A percentile compares a stretch with the other conserved stretches of the same genome.
Evolutionary conservation across 2,329 filamentous ascomycete genomes (phyloP).

Genomic region (Penicillium vulpinum): DNA sequence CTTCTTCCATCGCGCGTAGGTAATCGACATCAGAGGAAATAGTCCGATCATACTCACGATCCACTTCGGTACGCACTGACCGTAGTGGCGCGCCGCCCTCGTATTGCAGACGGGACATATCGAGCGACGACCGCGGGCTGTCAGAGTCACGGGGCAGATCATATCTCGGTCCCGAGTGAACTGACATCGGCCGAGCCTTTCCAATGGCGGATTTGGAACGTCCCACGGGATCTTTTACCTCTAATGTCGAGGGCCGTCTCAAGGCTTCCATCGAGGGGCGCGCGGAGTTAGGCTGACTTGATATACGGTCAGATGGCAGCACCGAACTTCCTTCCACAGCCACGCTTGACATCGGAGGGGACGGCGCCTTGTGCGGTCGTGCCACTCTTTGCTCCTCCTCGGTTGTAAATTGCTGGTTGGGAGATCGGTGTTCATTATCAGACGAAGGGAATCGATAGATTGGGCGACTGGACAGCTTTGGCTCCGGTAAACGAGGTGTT

Average conservation of each 20-base stretch:
- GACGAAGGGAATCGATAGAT: constrained; percentile 57
- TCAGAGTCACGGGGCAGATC: constrained; percentile 82
- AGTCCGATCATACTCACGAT: constrained; percentile 42
- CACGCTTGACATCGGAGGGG: constrained; percentile 36
- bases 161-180: constrained; percentile 77
- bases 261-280: constrained; percentile 71
- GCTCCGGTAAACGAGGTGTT: constrained; percentile 39
- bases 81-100: constrained; percentile 38
- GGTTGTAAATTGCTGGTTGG: constrained; percentile 49
- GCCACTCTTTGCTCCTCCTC: constrained; percentile 26
- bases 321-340: constrained; percentile 53
- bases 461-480: constrained; percentile 38
- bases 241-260: constrained; percentile 60
- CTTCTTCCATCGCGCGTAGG: constrained; percentile 70
- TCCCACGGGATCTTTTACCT: constrained; percentile 59
- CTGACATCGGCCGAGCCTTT: constrained; percentile 74
- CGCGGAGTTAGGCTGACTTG: constrained; percentile 58
- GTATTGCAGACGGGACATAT: constrained; percentile 35
- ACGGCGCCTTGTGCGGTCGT: constrained; percentile 27
- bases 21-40: constrained; percentile 82
- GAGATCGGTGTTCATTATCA: constrained; percentile 44
- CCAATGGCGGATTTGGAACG: constrained; percentile 65
- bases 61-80: constrained; percentile 37
- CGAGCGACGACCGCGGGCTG: constrained; percentile 48
- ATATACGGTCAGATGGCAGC: constrained; percentile 49